Conservation (phyloP, 345 rosid species). For the Populus alba region DNA sequence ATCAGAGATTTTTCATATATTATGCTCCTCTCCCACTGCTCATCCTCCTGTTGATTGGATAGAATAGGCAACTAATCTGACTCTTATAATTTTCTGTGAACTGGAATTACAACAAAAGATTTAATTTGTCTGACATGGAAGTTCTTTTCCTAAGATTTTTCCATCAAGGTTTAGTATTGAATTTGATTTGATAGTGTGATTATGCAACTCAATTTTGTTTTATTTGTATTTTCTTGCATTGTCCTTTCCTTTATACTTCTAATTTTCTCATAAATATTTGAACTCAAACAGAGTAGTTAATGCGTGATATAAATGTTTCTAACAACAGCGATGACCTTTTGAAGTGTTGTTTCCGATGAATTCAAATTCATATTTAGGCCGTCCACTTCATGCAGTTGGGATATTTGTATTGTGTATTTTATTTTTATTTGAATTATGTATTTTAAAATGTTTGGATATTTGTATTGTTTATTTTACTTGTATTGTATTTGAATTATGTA, state of each 20-base stretch:
- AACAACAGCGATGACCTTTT: not conserved
- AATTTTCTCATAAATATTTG: not conserved
- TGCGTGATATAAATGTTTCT: not conserved
- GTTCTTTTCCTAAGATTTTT: not conserved
- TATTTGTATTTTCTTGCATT: not conserved
- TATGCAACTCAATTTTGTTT: not conserved
- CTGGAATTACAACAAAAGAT: not conserved
- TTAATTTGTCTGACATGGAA: not conserved
- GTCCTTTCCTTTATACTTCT: not conserved
- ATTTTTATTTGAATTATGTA: too few species aligned
- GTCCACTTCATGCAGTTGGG: constrained; percentile 72
- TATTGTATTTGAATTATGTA: too few species aligned
- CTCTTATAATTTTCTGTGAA: not conserved
- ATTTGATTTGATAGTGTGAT: not conserved
- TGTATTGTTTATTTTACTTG: too few species aligned
- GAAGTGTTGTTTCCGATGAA: constrained; percentile 17
- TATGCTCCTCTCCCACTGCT: too few species aligned
- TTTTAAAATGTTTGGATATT: too few species aligned
- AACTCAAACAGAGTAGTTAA: not conserved
- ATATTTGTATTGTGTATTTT: too few species aligned
- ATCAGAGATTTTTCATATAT: too few species aligned
- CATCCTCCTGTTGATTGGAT: not conserved
- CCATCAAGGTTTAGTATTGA: not conserved
- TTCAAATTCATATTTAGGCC: constrained; percentile 44
- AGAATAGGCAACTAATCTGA: not conserved